These are phyloP conservation scores for Rubus parviflorus DNA, from an alignment of 306 rosid species.

Conservation along the genomic window DNA sequence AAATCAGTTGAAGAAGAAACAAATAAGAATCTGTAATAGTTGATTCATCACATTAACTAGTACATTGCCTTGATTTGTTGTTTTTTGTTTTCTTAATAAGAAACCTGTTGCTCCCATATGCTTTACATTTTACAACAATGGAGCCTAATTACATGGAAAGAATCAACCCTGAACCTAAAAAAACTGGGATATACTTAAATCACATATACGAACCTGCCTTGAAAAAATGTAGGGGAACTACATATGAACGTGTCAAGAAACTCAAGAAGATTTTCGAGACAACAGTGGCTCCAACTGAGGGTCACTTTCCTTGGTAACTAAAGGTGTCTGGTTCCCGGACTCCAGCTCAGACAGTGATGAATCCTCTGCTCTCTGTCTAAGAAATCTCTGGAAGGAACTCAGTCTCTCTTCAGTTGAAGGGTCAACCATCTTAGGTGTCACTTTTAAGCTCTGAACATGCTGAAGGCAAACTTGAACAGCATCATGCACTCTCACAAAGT, in stretches of 20 bases:
- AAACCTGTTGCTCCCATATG: neutral
- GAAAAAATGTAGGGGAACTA: conserved; percentile 2
- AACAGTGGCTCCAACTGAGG: conserved; percentile 75
- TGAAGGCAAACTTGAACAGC: conserved; percentile 99
- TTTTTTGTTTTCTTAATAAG: neutral
- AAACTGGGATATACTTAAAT: conserved; percentile 6
- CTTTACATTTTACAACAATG: conserved; percentile 15
- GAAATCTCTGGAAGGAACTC: conserved; percentile 41
- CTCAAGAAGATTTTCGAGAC: conserved; percentile 43
- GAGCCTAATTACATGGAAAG: conserved; percentile 13
- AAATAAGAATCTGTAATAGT: neutral
- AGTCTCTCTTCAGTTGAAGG: conserved; percentile 39
- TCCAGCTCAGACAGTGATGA: conserved; percentile 50
- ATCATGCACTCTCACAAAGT: conserved; percentile 94
- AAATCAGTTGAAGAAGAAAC: neutral
- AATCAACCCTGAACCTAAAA: neutral
- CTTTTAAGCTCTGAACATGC: conserved; percentile 60
- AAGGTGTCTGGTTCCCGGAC: conserved; percentile 50
- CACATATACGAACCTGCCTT: conserved; percentile 18
- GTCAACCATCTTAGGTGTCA: conserved; percentile 25
- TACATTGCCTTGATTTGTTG: neutral
- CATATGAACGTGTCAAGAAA: neutral
- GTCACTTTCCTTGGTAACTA: conserved; percentile 33
- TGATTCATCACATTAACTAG: neutral
- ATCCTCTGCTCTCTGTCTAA: conserved; percentile 50